Conservation (phyloP, 108 stramenopile genomes). For the Thalassiosira profunda region DNA sequence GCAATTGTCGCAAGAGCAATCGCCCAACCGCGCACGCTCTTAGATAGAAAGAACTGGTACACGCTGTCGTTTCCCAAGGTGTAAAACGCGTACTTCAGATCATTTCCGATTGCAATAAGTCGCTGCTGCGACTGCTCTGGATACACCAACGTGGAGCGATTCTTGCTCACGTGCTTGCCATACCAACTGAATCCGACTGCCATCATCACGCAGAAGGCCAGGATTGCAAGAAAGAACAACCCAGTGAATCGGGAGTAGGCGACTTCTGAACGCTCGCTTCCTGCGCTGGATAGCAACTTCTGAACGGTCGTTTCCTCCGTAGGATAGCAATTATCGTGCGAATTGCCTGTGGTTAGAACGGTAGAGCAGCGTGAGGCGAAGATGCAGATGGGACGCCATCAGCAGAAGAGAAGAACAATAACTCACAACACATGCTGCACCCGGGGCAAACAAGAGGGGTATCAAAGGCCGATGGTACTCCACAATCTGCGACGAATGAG, state of each 20-base stretch:
- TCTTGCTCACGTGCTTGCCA: not conserved
- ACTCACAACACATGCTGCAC: slow-evolving; percentile 43
- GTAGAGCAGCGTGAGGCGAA: too few relatives aligned
- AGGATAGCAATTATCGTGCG: not conserved
- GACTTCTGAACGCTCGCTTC: too few relatives aligned
- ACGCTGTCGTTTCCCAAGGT: slow-evolving; percentile 9
- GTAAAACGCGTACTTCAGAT: not conserved
- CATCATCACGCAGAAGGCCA: not conserved
- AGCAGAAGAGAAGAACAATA: not conserved
- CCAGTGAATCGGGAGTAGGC: too few relatives aligned
- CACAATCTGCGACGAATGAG: slow-evolving; percentile 31
- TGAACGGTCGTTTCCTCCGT: not conserved
- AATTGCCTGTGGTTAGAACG: too few relatives aligned
- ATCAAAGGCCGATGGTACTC: slow-evolving; percentile 31
- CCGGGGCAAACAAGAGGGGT: not conserved
- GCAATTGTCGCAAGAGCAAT: not conserved
- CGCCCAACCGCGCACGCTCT: slow-evolving; percentile 4
- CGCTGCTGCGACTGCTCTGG: not conserved
- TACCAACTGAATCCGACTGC: not conserved
- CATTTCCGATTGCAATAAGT: not conserved
- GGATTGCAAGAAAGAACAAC: not conserved
- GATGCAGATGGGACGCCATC: too few relatives aligned
- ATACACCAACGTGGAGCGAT: not conserved
- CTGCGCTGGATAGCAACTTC: too few relatives aligned
- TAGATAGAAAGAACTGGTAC: slow-evolving; percentile 8